A percentile compares a stretch with the other conserved stretches of the same genome.
Evolutionary conservation across 768 basidiomycete species (phyloP).

Genomic region (Suillus luteus): DNA sequence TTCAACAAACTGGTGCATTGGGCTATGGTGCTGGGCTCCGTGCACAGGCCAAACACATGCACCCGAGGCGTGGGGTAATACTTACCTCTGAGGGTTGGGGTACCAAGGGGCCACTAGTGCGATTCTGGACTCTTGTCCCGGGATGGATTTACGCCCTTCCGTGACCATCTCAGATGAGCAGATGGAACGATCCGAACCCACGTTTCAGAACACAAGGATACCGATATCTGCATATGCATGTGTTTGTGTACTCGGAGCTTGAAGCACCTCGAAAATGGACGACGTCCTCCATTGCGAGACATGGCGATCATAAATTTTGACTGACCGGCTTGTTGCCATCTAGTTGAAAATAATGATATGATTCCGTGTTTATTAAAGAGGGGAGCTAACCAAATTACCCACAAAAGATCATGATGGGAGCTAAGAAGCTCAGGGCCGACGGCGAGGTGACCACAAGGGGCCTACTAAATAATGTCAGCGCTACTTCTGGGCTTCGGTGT

Average conservation of each 20-base stretch:
- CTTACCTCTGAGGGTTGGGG: not conserved
- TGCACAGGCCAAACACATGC: constrained; percentile 4
- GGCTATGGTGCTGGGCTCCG: constrained; percentile 7
- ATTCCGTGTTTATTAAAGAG: constrained; percentile 1
- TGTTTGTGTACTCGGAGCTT: not conserved
- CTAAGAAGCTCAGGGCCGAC: constrained; percentile 15
- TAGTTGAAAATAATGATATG: not conserved
- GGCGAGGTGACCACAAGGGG: constrained; percentile 9
- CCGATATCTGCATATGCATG: not conserved
- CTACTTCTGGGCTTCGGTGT: not conserved
- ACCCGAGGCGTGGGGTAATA: constrained; percentile 8
- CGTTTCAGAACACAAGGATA: not conserved
- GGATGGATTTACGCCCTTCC: constrained; percentile 9
- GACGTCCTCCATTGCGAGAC: not conserved
- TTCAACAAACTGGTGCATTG: not conserved
- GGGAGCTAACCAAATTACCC: not conserved
- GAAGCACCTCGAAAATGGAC: constrained; percentile 1
- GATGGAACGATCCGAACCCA: not conserved
- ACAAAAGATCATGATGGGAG: not conserved
- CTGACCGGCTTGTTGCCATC: not conserved
- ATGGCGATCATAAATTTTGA: not conserved
- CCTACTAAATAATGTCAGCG: not conserved
- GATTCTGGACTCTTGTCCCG: constrained; percentile 1
- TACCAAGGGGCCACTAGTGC: not conserved
- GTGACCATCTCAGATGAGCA: constrained; percentile 1